phyloP scores from a whole-genome alignment of 345 rosid species.

The Moringa oleifera region DNA sequence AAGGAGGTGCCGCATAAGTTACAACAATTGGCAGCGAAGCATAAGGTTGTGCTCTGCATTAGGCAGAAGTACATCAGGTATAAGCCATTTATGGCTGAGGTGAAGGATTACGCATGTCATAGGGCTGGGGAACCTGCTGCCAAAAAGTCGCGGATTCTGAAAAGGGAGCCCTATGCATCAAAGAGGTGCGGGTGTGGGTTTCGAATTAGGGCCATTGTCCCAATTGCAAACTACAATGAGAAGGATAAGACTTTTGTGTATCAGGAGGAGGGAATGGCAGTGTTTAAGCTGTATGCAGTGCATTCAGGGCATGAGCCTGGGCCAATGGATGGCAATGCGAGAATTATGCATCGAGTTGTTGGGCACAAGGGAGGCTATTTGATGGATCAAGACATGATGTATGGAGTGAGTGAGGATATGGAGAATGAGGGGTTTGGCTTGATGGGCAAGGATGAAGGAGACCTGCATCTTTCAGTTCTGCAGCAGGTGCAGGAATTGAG shows the following conservation, averaged over 20 bases:
- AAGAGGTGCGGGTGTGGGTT: constrained; percentile 97
- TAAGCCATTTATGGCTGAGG: constrained; percentile 99
- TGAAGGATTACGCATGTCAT: constrained; percentile 99
- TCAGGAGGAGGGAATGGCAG: constrained; percentile 92
- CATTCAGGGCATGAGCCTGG: constrained; percentile 99
- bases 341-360: constrained; percentile 95
- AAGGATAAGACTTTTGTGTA: constrained; percentile 93
- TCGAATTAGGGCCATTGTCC: constrained; percentile 94
- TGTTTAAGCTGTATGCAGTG: constrained; percentile 89
- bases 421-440: constrained; percentile 62
- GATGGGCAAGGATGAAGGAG: constrained; percentile 67
- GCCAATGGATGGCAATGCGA: constrained; percentile 91
- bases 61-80: constrained; percentile 97
- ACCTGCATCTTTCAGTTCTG: constrained; percentile 53
- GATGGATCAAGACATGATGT: constrained; percentile 72
- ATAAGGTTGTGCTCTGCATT: constrained; percentile 96
- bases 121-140: constrained; percentile 93
- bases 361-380: constrained; percentile 76
- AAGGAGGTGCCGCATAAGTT: constrained; percentile 80
- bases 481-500: constrained; percentile 84
- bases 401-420: constrained; percentile 82
- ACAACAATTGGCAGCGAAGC: constrained; percentile 91
- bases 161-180: constrained; percentile 96
- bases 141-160: constrained; percentile 82
- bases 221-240: constrained; percentile 88